Percentiles rank a stretch among this genome's conserved stretches.
Conservation (phyloP, 164 flowering plant genomes). For the Cinnamomum micranthum region DNA sequence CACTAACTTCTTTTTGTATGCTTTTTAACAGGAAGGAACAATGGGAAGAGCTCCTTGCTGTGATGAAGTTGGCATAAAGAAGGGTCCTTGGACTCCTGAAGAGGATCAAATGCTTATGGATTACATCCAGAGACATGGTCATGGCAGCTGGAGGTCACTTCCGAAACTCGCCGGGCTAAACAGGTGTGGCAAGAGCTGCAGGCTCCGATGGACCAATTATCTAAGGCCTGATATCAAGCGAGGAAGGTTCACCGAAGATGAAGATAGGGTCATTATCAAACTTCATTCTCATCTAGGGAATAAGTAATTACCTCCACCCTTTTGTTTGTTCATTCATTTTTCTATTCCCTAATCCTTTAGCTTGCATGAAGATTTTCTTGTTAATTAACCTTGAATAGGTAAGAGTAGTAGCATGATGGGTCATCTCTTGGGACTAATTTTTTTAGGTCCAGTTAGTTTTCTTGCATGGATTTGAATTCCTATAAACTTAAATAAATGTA, state of each 20-base stretch:
- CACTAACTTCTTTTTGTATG: neutral
- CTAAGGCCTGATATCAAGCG: conserved; percentile 69
- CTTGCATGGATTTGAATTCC: too few species aligned
- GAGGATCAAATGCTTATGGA: conserved; percentile 82
- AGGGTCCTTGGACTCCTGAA: conserved; percentile 91
- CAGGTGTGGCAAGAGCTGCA: conserved; percentile 81
- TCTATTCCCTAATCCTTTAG: neutral
- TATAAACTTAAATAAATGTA: too few species aligned
- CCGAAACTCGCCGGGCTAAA: conserved; percentile 81
- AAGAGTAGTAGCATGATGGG: too few species aligned
- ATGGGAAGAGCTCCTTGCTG: conserved; percentile 96
- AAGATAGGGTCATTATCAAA: conserved; percentile 61
- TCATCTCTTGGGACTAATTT: too few species aligned
- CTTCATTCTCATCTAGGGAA: conserved; percentile 57
- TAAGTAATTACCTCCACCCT: conserved; percentile 31
- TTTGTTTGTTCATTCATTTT: neutral
- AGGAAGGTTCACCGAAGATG: conserved; percentile 60
- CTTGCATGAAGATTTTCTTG: too few species aligned
- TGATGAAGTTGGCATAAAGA: conserved; percentile 73
- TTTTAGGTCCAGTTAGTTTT: too few species aligned
- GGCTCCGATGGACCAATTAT: conserved; percentile 75
- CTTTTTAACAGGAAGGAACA: neutral
- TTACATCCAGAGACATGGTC: conserved; percentile 65
- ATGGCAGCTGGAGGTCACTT: conserved; percentile 84
- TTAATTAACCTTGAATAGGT: too few species aligned